Evolutionary conservation across 164 flowering plant genomes (phyloP).

Genomic region (Vitis vinifera): ASM3070453v1 NC_081815.1:18588501-18589000

Average conservation of each 20-base stretch:
- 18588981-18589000: too few relatives aligned
- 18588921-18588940: too few relatives aligned
- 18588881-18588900: too few relatives aligned
- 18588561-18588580: conserved; percentile 4
- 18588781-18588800: neutral
- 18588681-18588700: conserved; percentile 1
- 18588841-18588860: too few relatives aligned
- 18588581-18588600: conserved; percentile 19
- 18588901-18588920: too few relatives aligned
- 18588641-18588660: conserved; percentile 5
- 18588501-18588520: conserved; percentile 8
- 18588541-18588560: conserved; percentile 3
- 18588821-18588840: too few relatives aligned
- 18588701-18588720: neutral
- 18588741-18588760: conserved; percentile 7
- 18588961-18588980: too few relatives aligned
- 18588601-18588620: conserved; percentile 14
- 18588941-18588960: too few relatives aligned
- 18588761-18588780: conserved; percentile 2
- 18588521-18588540: neutral
- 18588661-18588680: conserved; percentile 2
- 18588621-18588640: conserved; percentile 4
- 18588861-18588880: too few relatives aligned
- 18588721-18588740: conserved; percentile 21
- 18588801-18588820: neutral